Conservation (phyloP, 768 basidiomycete species). For the Phaffia australis region DNA sequence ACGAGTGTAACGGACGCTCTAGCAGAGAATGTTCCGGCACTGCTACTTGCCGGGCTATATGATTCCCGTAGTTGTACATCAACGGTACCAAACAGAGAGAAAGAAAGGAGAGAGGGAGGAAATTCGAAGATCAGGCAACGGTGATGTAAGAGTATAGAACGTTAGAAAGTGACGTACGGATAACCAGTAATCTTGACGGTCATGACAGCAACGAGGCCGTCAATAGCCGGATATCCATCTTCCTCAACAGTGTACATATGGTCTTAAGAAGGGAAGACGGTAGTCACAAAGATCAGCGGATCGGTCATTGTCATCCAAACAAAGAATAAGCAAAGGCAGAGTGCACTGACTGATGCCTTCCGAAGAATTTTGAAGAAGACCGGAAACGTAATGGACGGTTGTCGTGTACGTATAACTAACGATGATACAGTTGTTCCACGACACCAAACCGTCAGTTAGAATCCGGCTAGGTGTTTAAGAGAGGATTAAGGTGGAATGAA, state of each 20-base stretch:
- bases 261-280: slow-evolving; percentile 28
- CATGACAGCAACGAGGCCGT: slow-evolving; percentile 72
- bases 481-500: not conserved
- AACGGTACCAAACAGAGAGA: no score
- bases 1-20: no score
- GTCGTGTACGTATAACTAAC: slow-evolving; percentile 60
- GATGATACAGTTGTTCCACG: no score
- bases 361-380: slow-evolving; percentile 55
- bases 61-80: no score
- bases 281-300: no score
- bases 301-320: not conserved
- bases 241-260: slow-evolving; percentile 35
- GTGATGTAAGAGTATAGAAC: no score
- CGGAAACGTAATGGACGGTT: slow-evolving; percentile 56
- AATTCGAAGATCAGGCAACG: no score
- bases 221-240: slow-evolving; percentile 44
- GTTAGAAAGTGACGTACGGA: no score
- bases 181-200: slow-evolving; percentile 50
- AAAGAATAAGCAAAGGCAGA: not conserved
- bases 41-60: no score
- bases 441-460: no score
- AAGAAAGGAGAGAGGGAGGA: no score
- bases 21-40: no score
- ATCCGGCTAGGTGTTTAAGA: not conserved
- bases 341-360: not conserved